phyloP scores from a whole-genome alignment of 2,329 filamentous ascomycete species.

The Hypoxylon sp. region DNA sequence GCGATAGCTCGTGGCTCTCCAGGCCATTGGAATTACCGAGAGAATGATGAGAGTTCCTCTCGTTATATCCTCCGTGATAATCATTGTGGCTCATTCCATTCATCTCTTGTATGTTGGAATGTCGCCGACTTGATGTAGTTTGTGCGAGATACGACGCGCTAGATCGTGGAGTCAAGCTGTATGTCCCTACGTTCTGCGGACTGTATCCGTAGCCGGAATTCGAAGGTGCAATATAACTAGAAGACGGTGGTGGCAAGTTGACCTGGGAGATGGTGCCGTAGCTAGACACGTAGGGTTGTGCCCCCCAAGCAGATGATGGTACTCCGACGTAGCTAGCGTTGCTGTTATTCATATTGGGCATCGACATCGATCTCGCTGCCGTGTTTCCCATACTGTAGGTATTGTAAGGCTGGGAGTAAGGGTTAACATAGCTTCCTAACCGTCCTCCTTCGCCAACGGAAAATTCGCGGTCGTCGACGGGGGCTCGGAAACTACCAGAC shows the following conservation, averaged over 20 bases:
- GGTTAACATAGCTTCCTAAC: background rate
- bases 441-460: slow-evolving; percentile 18
- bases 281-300: background rate
- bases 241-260: slow-evolving; percentile 25
- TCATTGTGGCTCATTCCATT: slow-evolving; percentile 21
- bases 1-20: slow-evolving; percentile 15
- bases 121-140: slow-evolving; percentile 23
- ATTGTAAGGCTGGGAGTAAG: background rate
- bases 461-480: slow-evolving; percentile 62
- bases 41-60: too few species aligned
- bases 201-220: slow-evolving; percentile 14
- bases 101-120: slow-evolving; percentile 27
- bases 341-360: slow-evolving; percentile 35
- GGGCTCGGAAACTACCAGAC: slow-evolving; percentile 72
- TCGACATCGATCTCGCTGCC: slow-evolving; percentile 32
- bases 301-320: slow-evolving; percentile 14
- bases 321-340: too few species aligned
- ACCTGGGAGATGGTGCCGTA: slow-evolving; percentile 21
- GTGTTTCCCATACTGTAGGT: slow-evolving; percentile 15
- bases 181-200: slow-evolving; percentile 5
- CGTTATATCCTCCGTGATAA: slow-evolving; percentile 28
- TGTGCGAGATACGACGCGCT: too few species aligned
- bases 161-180: slow-evolving; percentile 13
- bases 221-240: slow-evolving; percentile 9
- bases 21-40: slow-evolving; percentile 10